Evolutionary conservation across 768 basidiomycete species (phyloP), one percentile per base, ranked within the genome.

Genomic region (Termitomyces sp.): DNA sequence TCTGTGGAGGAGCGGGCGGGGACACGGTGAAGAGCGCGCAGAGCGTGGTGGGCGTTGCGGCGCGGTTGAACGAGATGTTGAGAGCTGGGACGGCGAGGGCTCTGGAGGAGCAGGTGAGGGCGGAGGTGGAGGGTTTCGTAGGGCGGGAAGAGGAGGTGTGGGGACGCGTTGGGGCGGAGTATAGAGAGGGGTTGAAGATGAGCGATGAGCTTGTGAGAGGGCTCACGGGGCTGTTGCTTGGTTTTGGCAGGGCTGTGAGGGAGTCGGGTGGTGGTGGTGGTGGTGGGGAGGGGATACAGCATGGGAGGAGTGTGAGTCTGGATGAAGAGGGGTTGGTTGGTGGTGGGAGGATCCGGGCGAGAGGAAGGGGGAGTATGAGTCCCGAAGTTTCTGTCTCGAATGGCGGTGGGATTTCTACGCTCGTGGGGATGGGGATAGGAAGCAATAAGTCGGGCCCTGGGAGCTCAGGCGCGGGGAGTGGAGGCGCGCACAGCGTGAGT

Each of bases 201-300:
- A 87, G 87, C 59, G 92, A 93, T 67, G 91, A 93, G 67, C 74
- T 92, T 46, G 86, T 92, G 4, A 74, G 92, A 55, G 84, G 83
- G 7, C 74, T 90, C 68, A 93, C 91, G 8, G 85, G 83, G 42
- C 82, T 93, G 58, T 69, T 93, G 61, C 72, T 92, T n/a, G 86
- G 87, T 32, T 77, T 88, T 6, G 90, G 92, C 32, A 82, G 81
- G 68, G 76, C 87, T 12, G 68, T 92, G 58, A 78, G 83, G 58
- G 90, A 92, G 53, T 68, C 77, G 24, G 70, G 68, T n/a, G n/a
- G n/a, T 29, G 3, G 4, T 26, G 66, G 64, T 27, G 69, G 66
- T 0, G 46, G 5, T 1, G 50, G 34, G 14, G 44, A 34, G 14
- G 26, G 14, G 12, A 42, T 0, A 4, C 39, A 41, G 42, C 82